Conservation (phyloP, 768 basidiomycete species). For the Amyloporia xantha region DNA sequence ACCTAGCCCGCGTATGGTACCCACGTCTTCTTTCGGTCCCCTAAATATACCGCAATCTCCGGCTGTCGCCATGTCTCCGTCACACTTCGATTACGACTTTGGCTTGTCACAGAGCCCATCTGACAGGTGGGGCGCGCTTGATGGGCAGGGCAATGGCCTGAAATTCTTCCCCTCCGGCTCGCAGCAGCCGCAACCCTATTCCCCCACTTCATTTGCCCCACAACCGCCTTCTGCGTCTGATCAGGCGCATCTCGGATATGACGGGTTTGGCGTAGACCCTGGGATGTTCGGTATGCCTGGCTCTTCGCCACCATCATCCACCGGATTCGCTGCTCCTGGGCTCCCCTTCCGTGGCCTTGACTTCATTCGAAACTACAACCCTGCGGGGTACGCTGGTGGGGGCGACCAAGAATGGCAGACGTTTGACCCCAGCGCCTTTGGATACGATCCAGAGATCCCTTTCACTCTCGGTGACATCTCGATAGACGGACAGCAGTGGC, state of each 20-base stretch:
- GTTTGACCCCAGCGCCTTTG: constrained; percentile 71
- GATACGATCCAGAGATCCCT: constrained; percentile 70
- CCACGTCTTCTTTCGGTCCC: constrained; percentile 31
- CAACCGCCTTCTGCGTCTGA: neutral
- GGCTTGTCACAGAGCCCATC: constrained; percentile 26
- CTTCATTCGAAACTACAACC: constrained; percentile 72
- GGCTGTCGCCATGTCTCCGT: constrained; percentile 39
- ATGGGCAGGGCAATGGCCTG: constrained; percentile 13
- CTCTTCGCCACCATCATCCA: constrained; percentile 45
- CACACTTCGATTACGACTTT: constrained; percentile 47
- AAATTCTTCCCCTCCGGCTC: constrained; percentile 20
- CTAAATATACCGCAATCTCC: constrained; percentile 42
- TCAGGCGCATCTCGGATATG: constrained; percentile 6
- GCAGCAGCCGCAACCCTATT: constrained; percentile 8
- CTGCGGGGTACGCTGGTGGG: constrained; percentile 15
- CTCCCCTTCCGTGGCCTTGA: constrained; percentile 83
- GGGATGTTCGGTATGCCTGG: constrained; percentile 30
- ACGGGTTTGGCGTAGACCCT: constrained; percentile 5
- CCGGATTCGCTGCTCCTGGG: constrained; percentile 57
- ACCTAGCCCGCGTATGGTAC: constrained; percentile 46
- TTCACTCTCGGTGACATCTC: constrained; percentile 45
- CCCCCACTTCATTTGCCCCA: neutral
- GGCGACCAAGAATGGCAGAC: constrained; percentile 42
- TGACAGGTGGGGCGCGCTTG: constrained; percentile 18
- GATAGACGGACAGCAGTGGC: constrained; percentile 14